phyloP scores from a whole-genome alignment of 1,139 yeast species.

The Yamadazyma sp. region DNA sequence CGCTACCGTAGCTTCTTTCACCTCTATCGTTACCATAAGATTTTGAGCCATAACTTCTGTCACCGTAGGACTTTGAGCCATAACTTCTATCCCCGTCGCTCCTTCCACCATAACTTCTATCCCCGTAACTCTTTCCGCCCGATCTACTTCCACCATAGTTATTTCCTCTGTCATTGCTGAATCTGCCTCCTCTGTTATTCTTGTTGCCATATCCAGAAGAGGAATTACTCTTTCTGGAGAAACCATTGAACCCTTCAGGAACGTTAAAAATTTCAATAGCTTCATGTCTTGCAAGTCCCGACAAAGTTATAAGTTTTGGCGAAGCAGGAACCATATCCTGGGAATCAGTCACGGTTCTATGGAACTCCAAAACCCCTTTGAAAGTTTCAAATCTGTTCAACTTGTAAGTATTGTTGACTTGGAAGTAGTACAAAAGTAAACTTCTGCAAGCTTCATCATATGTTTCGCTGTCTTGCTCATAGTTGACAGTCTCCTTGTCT shows the following conservation, averaged over 20 bases:
- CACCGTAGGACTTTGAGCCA: background rate
- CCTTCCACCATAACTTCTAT: background rate
- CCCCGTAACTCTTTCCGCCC: background rate
- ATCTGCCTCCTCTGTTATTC: constrained; percentile 1
- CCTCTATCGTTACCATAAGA: background rate
- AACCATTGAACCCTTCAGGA: constrained; percentile 17
- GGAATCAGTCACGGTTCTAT: constrained; percentile 3
- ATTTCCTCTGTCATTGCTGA: constrained; percentile 1
- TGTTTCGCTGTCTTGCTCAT: constrained; percentile 7
- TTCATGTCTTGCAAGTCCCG: constrained; percentile 13
- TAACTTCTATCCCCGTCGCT: background rate
- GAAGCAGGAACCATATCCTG: constrained; percentile 1
- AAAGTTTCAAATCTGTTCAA: constrained; percentile 15
- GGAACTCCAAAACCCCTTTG: constrained; percentile 12
- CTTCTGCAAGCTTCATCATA: constrained; percentile 20
- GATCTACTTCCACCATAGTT: constrained; percentile 1
- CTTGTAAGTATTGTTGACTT: constrained; percentile 27
- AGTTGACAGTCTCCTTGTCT: constrained; percentile 13
- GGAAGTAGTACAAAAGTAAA: constrained; percentile 34
- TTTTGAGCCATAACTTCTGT: background rate
- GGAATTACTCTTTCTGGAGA: constrained; percentile 2
- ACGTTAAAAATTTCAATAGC: constrained; percentile 22
- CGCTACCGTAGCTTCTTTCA: background rate
- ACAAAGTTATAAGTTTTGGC: constrained; percentile 3
- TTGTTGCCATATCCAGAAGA: constrained; percentile 6